Evolutionary conservation across 202 grass and related monocot species (phyloP).

Genomic region (Digitaria exilis): DNA sequence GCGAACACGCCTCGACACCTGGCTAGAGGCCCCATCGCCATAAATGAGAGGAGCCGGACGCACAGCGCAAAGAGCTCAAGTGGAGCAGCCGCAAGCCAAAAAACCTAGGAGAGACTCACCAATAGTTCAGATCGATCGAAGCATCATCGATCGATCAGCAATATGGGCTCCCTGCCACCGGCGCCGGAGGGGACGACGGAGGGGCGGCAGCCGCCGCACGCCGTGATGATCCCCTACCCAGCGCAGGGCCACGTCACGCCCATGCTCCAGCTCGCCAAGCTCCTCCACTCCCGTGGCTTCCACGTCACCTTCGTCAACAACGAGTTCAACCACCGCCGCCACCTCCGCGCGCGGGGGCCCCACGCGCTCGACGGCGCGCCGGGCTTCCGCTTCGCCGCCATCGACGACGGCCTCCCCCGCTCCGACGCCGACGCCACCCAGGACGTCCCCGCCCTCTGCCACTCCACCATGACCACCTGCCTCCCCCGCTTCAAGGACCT

Average conservation of each 20-base stretch:
- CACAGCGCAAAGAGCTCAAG: no score
- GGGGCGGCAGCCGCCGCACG: conserved; percentile 11
- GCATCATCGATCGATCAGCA: no score
- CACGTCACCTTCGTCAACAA: conserved; percentile 14
- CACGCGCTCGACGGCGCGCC: conserved; percentile 19
- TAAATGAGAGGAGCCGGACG: no score
- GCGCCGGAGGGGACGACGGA: no score
- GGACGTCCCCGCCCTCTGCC: conserved; percentile 20
- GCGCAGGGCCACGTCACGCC: conserved; percentile 44
- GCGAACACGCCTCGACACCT: no score
- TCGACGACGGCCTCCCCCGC: conserved; percentile 48
- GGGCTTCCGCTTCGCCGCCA: conserved; percentile 25
- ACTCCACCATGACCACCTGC: not conserved
- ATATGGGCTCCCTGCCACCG: no score
- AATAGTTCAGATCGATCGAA: no score
- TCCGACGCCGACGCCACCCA: conserved; percentile 45
- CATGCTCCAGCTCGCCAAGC: conserved; percentile 27
- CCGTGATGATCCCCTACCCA: conserved; percentile 2
- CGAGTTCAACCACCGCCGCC: conserved; percentile 25
- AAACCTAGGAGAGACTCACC: no score
- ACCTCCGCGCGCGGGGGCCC: conserved; percentile 10
- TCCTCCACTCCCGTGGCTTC: conserved; percentile 22
- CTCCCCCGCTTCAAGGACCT: no score
- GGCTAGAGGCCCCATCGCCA: no score
- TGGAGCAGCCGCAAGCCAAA: no score